A percentile compares a stretch with the other conserved stretches of the same genome.
Conservation (phyloP, 2,329 filamentous ascomycete genomes). For the Sporothrix brunneoviolacea region DNA sequence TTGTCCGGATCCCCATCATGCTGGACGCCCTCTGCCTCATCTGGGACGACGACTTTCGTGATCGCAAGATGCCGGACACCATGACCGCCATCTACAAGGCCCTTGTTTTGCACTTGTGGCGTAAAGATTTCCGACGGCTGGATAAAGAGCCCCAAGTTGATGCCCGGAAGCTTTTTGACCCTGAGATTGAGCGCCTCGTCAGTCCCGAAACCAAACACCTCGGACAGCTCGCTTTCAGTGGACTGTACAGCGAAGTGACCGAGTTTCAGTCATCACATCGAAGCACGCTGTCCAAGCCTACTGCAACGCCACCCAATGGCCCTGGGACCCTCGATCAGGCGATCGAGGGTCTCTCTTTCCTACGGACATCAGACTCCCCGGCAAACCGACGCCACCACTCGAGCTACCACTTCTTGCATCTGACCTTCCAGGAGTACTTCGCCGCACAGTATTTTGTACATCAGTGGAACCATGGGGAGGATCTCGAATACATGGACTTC, state of each 20-base stretch:
- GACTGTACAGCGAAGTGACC: conserved; percentile 27
- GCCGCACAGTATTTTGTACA: conserved; percentile 33
- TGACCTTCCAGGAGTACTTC: conserved; percentile 39
- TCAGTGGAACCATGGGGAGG: conserved; percentile 22
- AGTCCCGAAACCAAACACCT: no score
- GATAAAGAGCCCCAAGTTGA: conserved; percentile 22
- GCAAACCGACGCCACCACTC: conserved; percentile 13
- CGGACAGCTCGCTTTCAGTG: conserved; percentile 30
- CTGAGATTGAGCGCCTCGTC: no score
- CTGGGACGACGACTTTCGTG: conserved; percentile 25
- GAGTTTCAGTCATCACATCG: conserved; percentile 27
- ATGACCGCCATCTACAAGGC: conserved; percentile 32
- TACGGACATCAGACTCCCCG: conserved; percentile 27
- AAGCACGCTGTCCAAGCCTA: conserved; percentile 19
- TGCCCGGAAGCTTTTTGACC: no score
- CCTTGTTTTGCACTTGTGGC: conserved; percentile 27
- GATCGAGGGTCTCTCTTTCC: conserved; percentile 28
- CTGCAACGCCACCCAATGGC: no score
- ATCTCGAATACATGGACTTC: conserved; percentile 17
- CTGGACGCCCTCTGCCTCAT: conserved; percentile 37
- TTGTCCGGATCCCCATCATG: conserved; percentile 38
- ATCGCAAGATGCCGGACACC: conserved; percentile 23
- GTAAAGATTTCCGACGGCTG: conserved; percentile 30
- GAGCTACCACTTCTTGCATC: conserved; percentile 35
- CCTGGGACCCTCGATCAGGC: no score